Conservation (phyloP, 2,329 filamentous ascomycete genomes). For the Xylariaceae sp. region DNA sequence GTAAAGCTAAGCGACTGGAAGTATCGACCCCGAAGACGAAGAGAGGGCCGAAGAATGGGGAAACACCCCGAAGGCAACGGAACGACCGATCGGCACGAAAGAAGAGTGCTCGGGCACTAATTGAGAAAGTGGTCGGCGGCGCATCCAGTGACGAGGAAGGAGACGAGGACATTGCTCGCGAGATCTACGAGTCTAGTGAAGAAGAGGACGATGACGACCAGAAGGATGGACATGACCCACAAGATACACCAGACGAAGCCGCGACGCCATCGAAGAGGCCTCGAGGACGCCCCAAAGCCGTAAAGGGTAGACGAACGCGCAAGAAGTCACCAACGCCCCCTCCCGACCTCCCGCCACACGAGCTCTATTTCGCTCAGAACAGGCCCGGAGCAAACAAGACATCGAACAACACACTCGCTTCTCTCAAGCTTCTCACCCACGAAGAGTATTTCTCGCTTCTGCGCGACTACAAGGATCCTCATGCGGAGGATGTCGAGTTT, state of each 20-base stretch:
- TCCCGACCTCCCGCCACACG: slow-evolving; percentile 76
- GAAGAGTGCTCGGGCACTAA: slow-evolving; percentile 75
- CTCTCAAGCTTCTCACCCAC: slow-evolving; percentile 74
- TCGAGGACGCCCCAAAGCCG: slow-evolving; percentile 33
- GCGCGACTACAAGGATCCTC: slow-evolving; percentile 61
- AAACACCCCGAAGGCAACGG: slow-evolving; percentile 61
- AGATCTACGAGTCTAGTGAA: slow-evolving; percentile 59
- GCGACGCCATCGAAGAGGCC: slow-evolving; percentile 48
- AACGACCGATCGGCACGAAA: slow-evolving; percentile 81
- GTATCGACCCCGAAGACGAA: slow-evolving; percentile 24
- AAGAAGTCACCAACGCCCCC: slow-evolving; percentile 76
- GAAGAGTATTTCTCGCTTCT: slow-evolving; percentile 83
- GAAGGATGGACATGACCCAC: slow-evolving; percentile 30
- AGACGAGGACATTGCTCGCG: slow-evolving; percentile 62
- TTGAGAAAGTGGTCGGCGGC: slow-evolving; percentile 65
- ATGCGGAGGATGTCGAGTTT: slow-evolving; percentile 65
- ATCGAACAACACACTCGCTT: slow-evolving; percentile 77
- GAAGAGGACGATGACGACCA: slow-evolving; percentile 32
- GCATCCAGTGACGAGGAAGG: slow-evolving; percentile 68
- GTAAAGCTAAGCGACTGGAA: slow-evolving; percentile 16
- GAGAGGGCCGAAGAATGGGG: slow-evolving; percentile 27
- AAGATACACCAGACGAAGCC: slow-evolving; percentile 24
- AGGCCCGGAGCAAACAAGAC: slow-evolving; percentile 77
- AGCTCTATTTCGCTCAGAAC: slow-evolving; percentile 92
- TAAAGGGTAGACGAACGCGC: slow-evolving; percentile 37